Conservation (phyloP, 2,329 filamentous ascomycete genomes). For the Colletotrichum simmondsii region DNA sequence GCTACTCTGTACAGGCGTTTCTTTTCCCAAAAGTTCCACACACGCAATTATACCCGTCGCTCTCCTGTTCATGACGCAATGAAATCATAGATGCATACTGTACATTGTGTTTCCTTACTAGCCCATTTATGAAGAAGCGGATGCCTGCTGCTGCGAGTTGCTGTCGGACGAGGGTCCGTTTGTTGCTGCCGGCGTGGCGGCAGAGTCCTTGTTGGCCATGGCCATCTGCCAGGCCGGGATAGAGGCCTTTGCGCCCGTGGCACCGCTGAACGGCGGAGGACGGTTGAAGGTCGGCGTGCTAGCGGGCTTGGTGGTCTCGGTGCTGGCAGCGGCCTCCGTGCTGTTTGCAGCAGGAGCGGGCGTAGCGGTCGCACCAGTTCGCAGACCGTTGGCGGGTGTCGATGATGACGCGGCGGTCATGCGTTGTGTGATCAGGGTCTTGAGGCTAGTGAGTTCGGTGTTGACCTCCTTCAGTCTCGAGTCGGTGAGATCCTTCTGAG, state of each 20-base stretch:
- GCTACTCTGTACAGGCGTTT: neutral
- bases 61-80: neutral
- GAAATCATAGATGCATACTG: neutral
- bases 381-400: slow-evolving; percentile 38
- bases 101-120: neutral
- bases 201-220: slow-evolving; percentile 63
- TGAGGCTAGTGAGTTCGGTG: slow-evolving; percentile 89
- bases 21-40: neutral
- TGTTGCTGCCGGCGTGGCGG: slow-evolving; percentile 40
- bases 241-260: slow-evolving; percentile 67
- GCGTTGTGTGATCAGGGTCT: slow-evolving; percentile 80
- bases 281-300: slow-evolving; percentile 43
- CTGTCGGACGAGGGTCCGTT: slow-evolving; percentile 37
- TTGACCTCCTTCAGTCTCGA: slow-evolving; percentile 85
- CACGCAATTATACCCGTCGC: neutral
- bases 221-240: slow-evolving; percentile 87
- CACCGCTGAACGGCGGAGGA: slow-evolving; percentile 47
- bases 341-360: slow-evolving; percentile 36
- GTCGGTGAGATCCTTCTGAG: slow-evolving; percentile 87
- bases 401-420: slow-evolving; percentile 54
- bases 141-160: slow-evolving; percentile 26
- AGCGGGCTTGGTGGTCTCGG: slow-evolving; percentile 46
- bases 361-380: slow-evolving; percentile 39
- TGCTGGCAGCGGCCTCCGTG: slow-evolving; percentile 39
- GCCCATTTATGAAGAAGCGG: neutral